Percentiles rank a stretch among this genome's conserved stretches.
These are phyloP conservation scores for Aspergillus thermomutatus DNA, from an alignment of 2,329 filamentous ascomycete species.

Conservation along the genomic window DNA sequence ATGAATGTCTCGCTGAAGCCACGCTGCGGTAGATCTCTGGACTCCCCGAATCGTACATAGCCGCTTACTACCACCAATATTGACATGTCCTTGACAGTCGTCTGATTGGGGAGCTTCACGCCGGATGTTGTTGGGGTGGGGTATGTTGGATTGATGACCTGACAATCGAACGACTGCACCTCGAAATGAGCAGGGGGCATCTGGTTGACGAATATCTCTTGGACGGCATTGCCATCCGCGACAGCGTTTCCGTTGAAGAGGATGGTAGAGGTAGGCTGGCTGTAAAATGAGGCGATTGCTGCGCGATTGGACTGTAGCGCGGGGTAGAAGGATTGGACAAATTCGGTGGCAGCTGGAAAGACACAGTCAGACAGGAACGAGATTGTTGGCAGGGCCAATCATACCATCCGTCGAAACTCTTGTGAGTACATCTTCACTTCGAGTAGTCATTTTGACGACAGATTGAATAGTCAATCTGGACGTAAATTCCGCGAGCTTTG, in stretches of 20 bases:
- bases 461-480: not conserved
- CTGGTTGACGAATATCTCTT: conserved; percentile 65
- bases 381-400: not conserved
- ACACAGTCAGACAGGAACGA: not conserved
- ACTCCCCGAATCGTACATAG: conserved; percentile 64
- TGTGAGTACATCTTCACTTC: conserved; percentile 34
- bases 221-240: conserved; percentile 61
- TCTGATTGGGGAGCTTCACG: conserved; percentile 38
- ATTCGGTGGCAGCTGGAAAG: conserved; percentile 62
- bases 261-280: conserved; percentile 60
- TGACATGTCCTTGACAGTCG: conserved; percentile 58
- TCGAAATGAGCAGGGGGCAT: conserved; percentile 65
- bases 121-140: conserved; percentile 50
- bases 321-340: conserved; percentile 72
- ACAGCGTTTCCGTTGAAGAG: conserved; percentile 74
- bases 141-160: conserved; percentile 70
- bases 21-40: conserved; percentile 59
- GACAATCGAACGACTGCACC: conserved; percentile 71
- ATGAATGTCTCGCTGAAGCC: conserved; percentile 79
- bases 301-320: conserved; percentile 61
- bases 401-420: conserved; percentile 44
- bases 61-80: conserved; percentile 73
- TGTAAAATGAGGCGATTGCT: conserved; percentile 68
- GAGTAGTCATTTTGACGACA: conserved; percentile 27
- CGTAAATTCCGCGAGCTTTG: not conserved